Conservation (phyloP, 352 stramenopile genomes). For the Pythium guiyangense region DNA sequence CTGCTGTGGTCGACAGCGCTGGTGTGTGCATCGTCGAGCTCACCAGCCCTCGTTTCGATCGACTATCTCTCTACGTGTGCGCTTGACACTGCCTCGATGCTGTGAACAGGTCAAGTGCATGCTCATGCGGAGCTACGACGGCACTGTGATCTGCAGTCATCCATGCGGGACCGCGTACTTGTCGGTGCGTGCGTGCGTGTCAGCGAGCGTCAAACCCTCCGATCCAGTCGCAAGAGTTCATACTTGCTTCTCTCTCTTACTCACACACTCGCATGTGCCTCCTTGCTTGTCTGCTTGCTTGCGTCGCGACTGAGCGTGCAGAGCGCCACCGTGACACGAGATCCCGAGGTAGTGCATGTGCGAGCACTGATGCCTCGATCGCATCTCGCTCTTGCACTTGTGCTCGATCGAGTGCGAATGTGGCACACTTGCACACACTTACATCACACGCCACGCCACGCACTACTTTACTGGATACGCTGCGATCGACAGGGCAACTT, state of each 20-base stretch:
- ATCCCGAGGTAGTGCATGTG: conserved; percentile 23
- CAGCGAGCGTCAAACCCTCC: too few species aligned
- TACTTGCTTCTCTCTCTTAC: not conserved
- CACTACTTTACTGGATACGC: not conserved
- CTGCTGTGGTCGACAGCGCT: too few species aligned
- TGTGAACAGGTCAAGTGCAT: conserved; percentile 28
- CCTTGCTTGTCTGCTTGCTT: not conserved
- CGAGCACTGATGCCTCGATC: not conserved
- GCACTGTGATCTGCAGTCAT: conserved; percentile 50
- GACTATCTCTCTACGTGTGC: too few species aligned
- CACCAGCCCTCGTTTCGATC: too few species aligned
- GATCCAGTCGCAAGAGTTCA: too few species aligned
- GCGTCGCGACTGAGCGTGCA: conserved; percentile 5
- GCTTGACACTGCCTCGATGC: not conserved
- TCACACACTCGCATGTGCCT: not conserved
- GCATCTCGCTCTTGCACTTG: not conserved
- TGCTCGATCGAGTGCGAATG: too few species aligned
- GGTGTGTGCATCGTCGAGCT: too few species aligned
- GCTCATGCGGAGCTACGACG: conserved; percentile 39
- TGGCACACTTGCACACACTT: too few species aligned
- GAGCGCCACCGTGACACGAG: conserved; percentile 32
- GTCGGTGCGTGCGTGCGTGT: conserved; percentile 21
- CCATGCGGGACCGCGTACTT: conserved; percentile 34
- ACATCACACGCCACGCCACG: too few species aligned
- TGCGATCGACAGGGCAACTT: conserved; percentile 22